Percentiles rank a stretch among this genome's conserved stretches.
phyloP scores from a whole-genome alignment of 2,329 filamentous ascomycete species.

The Colletotrichum musae region DNA sequence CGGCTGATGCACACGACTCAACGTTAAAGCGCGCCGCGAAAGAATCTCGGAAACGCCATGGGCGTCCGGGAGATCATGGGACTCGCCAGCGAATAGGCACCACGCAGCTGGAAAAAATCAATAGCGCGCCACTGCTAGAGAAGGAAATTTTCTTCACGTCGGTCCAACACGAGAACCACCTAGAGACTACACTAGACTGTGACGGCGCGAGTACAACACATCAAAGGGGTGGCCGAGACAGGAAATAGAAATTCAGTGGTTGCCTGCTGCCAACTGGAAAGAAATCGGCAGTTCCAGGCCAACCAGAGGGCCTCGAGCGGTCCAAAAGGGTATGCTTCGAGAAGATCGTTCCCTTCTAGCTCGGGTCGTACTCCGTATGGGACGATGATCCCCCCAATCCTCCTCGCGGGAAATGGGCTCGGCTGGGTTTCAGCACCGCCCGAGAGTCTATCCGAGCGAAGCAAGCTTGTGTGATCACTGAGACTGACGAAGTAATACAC shows the following conservation, averaged over 20 bases:
- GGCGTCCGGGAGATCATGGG: not conserved
- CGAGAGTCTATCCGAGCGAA: constrained; percentile 33
- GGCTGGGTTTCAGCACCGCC: constrained; percentile 35
- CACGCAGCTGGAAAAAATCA: not conserved
- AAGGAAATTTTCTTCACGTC: constrained; percentile 22
- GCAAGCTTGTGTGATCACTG: not conserved
- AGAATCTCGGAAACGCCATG: constrained; percentile 10
- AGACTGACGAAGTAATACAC: no score
- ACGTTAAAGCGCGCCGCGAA: constrained; percentile 6
- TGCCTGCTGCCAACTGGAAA: constrained; percentile 25
- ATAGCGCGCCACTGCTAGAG: not conserved
- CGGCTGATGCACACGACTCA: constrained; percentile 32
- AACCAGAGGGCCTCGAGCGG: constrained; percentile 22
- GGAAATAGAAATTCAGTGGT: not conserved
- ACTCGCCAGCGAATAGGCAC: not conserved
- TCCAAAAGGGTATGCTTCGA: constrained; percentile 38
- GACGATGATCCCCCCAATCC: constrained; percentile 9
- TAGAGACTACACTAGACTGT: not conserved
- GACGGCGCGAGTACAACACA: constrained; percentile 16
- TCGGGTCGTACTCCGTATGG: constrained; percentile 7
- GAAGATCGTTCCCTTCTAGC: constrained; percentile 34
- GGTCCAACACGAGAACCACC: constrained; percentile 1
- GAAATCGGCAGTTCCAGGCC: constrained; percentile 17
- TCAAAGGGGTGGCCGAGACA: constrained; percentile 37
- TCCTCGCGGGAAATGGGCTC: constrained; percentile 15